Evolutionary conservation across 2,329 filamentous ascomycete genomes (phyloP).

Genomic region (Nothophaeocryptopus gaeumannii): DNA sequence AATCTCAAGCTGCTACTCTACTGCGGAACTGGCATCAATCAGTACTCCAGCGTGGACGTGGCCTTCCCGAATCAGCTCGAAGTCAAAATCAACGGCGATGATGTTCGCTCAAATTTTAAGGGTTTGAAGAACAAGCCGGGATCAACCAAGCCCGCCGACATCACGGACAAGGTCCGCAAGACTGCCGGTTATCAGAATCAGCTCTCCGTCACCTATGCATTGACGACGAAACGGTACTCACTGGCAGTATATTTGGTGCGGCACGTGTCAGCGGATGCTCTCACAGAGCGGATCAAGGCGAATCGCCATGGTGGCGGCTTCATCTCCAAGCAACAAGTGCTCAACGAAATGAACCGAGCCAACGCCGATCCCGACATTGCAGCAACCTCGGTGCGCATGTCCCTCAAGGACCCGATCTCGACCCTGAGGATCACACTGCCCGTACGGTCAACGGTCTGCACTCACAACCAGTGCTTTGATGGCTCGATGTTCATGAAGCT

Average conservation of each 20-base stretch:
- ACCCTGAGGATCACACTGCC: constrained; percentile 78
- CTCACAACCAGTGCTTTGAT: constrained; percentile 93
- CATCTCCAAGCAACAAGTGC: constrained; percentile 76
- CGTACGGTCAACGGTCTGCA: constrained; percentile 74
- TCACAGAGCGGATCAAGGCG: constrained; percentile 65
- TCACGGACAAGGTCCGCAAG: constrained; percentile 72
- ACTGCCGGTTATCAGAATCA: constrained; percentile 70
- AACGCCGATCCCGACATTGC: constrained; percentile 80
- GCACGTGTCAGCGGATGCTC: constrained; percentile 65
- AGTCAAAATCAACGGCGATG: constrained; percentile 81
- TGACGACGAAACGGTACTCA: constrained; percentile 70
- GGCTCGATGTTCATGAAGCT: constrained; percentile 86
- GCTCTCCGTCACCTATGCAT: constrained; percentile 83
- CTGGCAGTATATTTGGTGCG: constrained; percentile 74
- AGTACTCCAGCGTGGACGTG: constrained; percentile 65
- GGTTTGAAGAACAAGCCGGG: constrained; percentile 95
- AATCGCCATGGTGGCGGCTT: constrained; percentile 51
- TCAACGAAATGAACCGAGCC: constrained; percentile 76
- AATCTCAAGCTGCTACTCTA: constrained; percentile 76
- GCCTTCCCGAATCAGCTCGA: constrained; percentile 91
- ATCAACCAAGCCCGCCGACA: constrained; percentile 88
- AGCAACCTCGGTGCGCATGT: constrained; percentile 82
- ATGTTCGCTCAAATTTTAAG: constrained; percentile 88
- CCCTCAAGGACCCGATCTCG: constrained; percentile 87
- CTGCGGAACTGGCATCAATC: constrained; percentile 61